Conservation (phyloP, 1,284 basidiomycete genomes). For the Papiliotrema terrestris region DNA sequence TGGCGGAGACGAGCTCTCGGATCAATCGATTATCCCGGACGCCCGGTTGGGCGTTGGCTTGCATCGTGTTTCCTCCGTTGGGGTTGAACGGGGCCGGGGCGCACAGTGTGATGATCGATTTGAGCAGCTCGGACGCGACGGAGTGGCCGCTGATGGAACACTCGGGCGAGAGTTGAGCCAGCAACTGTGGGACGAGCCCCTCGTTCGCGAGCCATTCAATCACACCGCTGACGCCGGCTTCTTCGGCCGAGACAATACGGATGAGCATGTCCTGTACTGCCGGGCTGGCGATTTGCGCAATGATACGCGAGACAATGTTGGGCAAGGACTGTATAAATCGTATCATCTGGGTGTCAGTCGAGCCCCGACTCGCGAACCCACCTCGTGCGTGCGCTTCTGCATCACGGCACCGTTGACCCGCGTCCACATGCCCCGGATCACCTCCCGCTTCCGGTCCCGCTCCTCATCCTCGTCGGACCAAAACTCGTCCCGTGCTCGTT, state of each 20-base stretch:
- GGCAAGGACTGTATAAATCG: conserved; percentile 83
- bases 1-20: conserved; percentile 76
- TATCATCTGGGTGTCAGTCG: conserved; percentile 67
- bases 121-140: conserved; percentile 86
- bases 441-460: conserved; percentile 51
- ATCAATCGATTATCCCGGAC: conserved; percentile 70
- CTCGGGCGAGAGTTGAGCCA: conserved; percentile 77
- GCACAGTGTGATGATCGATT: conserved; percentile 91
- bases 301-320: conserved; percentile 73
- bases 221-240: conserved; percentile 76
- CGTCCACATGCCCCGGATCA: conserved; percentile 57
- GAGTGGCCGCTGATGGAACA: conserved; percentile 76
- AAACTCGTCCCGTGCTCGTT: conserved; percentile 32
- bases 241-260: conserved; percentile 88
- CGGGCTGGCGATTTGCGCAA: conserved; percentile 82
- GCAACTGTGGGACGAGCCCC: conserved; percentile 74
- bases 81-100: conserved; percentile 64
- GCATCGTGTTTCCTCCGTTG: conserved; percentile 61
- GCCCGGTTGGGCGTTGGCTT: conserved; percentile 18
- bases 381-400: conserved; percentile 83
- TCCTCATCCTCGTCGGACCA: conserved; percentile 43
- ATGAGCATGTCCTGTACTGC: conserved; percentile 90
- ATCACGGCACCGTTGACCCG: conserved; percentile 86
- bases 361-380: conserved; percentile 49
- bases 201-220: conserved; percentile 90